Base-by-base conservation (phyloP, 2,329 filamentous ascomycete species). In the Aspergillus puulaauensis region DNA sequence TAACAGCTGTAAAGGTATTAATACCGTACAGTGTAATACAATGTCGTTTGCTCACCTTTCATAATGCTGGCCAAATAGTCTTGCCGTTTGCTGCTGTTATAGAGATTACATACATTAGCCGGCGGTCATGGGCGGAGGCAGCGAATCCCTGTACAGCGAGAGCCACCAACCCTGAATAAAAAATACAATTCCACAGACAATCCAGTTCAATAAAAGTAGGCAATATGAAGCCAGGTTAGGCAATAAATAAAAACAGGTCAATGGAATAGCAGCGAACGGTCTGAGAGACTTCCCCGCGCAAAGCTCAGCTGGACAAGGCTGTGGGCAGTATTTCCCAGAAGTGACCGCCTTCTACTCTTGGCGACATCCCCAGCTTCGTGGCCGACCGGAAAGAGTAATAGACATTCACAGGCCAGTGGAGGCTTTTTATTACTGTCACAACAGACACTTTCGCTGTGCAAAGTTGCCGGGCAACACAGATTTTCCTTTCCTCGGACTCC, bases 1-100 rank as follows among this genome's bases (percentile, higher is more conserved):
- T 80, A 59, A 99, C 90, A 54, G 92, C 95, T 97, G 70, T 14
- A 46, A 2, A 14, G 17, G 3, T 14, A 31, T 54, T 41, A 53
- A 23, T 27, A 5, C 17, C 12, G 14, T 5, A 24, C n/a, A 53
- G 5, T 24, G 21, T 19, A 48, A 23, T 41, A 31, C 4, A 12
- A 35, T 27, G 11, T 4, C 24, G 39, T 17, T 7, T 43, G 60
- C 69, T 57, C 63, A 78, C 76, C 75, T 71, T 79, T 79, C 77
- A 78, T 77, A 57, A 54, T 66, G 45, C 7, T 19, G 14, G 17
- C 12, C 14, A 15, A 21, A 44, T 39, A 33, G 37, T 48, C 17
- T 17, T 17, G 33, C 19, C 17, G 49, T 27, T 7, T 15, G 21
- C 43, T 17, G 52, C 43, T 33, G 52, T 41, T 27, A 24, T 12